A percentile compares a stretch with the other conserved stretches of the same genome.
Evolutionary conservation across 768 basidiomycete genomes (phyloP).

Genomic region (Trametes meyenii): DNA sequence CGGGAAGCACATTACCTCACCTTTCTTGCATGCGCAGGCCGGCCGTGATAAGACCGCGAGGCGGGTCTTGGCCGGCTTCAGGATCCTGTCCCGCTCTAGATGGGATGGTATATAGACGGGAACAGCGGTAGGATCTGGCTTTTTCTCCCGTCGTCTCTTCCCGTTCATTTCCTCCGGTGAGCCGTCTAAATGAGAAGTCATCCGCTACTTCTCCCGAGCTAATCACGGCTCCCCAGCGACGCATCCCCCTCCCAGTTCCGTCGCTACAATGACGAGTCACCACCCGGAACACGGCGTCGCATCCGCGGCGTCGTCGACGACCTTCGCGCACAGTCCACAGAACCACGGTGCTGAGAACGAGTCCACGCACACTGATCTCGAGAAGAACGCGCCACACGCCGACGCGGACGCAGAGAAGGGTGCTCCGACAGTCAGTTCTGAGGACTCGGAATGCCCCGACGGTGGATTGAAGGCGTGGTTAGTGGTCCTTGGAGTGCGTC

Average conservation of each 20-base stretch:
- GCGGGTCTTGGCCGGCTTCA: neutral
- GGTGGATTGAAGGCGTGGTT: constrained; percentile 49
- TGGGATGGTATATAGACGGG: neutral
- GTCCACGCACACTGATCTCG: neutral
- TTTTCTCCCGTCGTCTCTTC: neutral
- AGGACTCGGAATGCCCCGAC: constrained; percentile 35
- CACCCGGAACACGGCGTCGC: neutral
- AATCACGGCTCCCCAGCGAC: neutral
- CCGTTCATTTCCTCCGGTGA: neutral
- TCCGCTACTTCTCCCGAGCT: neutral
- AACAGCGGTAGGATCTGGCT: neutral
- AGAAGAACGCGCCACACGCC: neutral
- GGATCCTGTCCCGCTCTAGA: neutral
- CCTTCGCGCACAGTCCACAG: neutral
- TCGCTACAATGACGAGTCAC: neutral
- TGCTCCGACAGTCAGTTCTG: neutral
- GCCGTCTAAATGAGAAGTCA: neutral
- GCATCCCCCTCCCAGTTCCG: neutral
- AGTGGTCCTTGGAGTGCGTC: constrained; percentile 44
- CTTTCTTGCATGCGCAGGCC: neutral
- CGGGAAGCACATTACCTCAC: too few species aligned
- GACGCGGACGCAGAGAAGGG: neutral
- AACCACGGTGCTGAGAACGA: too few species aligned
- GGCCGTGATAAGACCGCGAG: neutral
- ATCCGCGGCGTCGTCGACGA: neutral